Evolutionary conservation across 208 protist genomes (phyloP).

Genomic region (Phytomonas francai): DNA sequence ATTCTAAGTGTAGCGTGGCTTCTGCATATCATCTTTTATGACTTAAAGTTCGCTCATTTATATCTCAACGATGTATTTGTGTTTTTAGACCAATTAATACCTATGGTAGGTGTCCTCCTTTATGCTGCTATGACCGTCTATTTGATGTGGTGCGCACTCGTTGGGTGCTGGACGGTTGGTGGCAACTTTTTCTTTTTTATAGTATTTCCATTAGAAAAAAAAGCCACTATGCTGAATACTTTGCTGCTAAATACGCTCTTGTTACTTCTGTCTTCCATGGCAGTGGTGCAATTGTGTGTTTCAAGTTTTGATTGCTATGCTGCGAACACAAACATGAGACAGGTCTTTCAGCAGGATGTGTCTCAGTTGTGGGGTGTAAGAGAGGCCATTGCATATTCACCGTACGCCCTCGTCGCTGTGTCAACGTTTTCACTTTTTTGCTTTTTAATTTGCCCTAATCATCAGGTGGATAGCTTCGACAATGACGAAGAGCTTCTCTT

Average conservation of each 20-base stretch:
- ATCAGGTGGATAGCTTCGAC: constrained; percentile 3
- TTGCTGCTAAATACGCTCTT: constrained; percentile 92
- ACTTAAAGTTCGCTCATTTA: constrained; percentile 43
- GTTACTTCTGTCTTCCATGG: constrained; percentile 79
- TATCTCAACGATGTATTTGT: constrained; percentile 75
- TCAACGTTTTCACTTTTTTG: constrained; percentile 17
- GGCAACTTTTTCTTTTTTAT: constrained; percentile 48
- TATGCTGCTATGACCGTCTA: constrained; percentile 89
- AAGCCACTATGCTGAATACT: constrained; percentile 89
- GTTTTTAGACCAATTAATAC: constrained; percentile 56
- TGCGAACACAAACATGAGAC: constrained; percentile 31
- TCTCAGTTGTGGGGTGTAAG: constrained; percentile 31
- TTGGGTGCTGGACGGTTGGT: constrained; percentile 85
- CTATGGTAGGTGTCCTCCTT: constrained; percentile 74
- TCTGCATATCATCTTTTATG: constrained; percentile 83
- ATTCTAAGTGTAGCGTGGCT: constrained; percentile 73
- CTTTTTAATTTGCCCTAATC: constrained; percentile 12
- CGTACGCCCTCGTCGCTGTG: constrained; percentile 43
- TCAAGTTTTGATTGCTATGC: constrained; percentile 80
- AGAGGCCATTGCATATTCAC: constrained; percentile 40
- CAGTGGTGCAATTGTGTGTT: constrained; percentile 87
- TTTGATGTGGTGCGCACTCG: constrained; percentile 77
- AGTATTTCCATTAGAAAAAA: constrained; percentile 69
- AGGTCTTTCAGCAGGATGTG: constrained; percentile 46
- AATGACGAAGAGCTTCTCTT: constrained; percentile 16